A percentile compares a stretch with the other conserved stretches of the same genome.
Conservation (phyloP, 176 grass and related monocot genomes). For the Canna indica region DNA sequence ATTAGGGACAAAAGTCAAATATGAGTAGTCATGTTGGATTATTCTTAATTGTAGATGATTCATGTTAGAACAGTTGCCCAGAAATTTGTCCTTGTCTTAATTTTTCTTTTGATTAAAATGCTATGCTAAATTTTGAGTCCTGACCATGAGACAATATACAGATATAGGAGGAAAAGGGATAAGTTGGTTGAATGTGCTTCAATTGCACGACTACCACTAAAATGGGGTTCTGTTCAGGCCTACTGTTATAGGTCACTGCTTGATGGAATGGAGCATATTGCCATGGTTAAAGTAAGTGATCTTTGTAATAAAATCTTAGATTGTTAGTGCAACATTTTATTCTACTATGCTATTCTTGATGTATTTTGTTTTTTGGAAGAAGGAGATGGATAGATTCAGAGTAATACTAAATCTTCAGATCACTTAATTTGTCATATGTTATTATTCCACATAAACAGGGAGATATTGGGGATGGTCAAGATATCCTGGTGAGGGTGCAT, state of each 20-base stretch:
- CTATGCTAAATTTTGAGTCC: slow-evolving; percentile 4
- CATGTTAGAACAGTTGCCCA: background rate
- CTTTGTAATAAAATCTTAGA: slow-evolving; percentile 14
- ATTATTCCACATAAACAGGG: slow-evolving; percentile 38
- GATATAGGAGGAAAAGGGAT: slow-evolving; percentile 97
- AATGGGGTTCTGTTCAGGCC: slow-evolving; percentile 72
- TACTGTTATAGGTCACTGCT: slow-evolving; percentile 89
- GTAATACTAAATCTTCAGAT: background rate
- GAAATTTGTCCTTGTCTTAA: background rate
- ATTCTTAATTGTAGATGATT: no score
- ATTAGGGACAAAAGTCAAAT: no score
- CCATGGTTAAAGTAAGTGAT: slow-evolving; percentile 79
- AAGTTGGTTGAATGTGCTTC: slow-evolving; percentile 62
- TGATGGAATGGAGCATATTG: slow-evolving; percentile 95
- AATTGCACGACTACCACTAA: slow-evolving; percentile 71
- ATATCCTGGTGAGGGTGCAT: slow-evolving; percentile 86
- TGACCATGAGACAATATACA: slow-evolving; percentile 32
- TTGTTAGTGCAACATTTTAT: background rate
- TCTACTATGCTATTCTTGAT: background rate
- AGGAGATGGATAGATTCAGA: background rate
- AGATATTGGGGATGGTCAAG: slow-evolving; percentile 88
- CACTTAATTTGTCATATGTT: background rate
- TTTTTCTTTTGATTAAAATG: background rate
- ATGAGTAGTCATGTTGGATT: no score
- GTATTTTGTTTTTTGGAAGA: slow-evolving; percentile 5